A percentile compares a stretch with the other conserved stretches of the same genome.
phyloP scores from a whole-genome alignment of 2,329 filamentous ascomycete species.

The Ampelomyces quisqualis region DNA sequence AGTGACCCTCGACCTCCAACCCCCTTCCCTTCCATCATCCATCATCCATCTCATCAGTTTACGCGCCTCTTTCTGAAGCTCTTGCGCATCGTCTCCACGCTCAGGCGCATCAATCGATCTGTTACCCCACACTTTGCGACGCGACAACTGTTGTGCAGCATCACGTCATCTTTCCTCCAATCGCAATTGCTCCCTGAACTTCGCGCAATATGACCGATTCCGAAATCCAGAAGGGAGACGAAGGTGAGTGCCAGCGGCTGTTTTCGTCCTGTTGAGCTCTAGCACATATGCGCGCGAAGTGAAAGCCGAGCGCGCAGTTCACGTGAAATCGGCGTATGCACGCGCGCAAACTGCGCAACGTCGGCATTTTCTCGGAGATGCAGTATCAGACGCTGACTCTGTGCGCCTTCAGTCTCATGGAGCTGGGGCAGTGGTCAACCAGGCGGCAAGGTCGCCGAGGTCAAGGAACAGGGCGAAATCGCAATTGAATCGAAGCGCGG shows the following conservation, averaged over 20 bases:
- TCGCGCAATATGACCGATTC: conserved; percentile 38
- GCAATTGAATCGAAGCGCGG: conserved; percentile 62
- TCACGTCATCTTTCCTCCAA: conserved; percentile 33
- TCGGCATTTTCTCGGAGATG: conserved; percentile 25
- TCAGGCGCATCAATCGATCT: conserved; percentile 28
- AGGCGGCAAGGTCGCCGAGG: conserved; percentile 58
- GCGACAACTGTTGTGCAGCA: conserved; percentile 20
- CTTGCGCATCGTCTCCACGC: not conserved
- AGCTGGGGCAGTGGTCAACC: conserved; percentile 59
- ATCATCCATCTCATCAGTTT: conserved; percentile 18
- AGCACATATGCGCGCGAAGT: not conserved
- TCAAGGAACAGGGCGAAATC: conserved; percentile 60
- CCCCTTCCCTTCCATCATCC: conserved; percentile 25
- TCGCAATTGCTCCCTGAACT: conserved; percentile 13
- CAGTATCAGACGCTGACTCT: conserved; percentile 7
- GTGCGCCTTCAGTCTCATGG: conserved; percentile 59
- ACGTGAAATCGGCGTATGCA: conserved; percentile 5
- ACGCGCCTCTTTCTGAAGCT: conserved; percentile 23
- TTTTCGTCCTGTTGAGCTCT: not conserved
- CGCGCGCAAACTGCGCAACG: conserved; percentile 7
- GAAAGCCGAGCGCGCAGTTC: conserved; percentile 2
- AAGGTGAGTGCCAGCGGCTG: conserved; percentile 29
- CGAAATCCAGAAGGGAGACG: conserved; percentile 40
- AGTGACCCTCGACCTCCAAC: conserved; percentile 19
- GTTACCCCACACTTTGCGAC: conserved; percentile 20